Percentiles rank a stretch among this genome's conserved stretches.
Evolutionary conservation across 2,329 filamentous ascomycete genomes (phyloP).

Genomic region (Ambrosiella beaveri): DNA sequence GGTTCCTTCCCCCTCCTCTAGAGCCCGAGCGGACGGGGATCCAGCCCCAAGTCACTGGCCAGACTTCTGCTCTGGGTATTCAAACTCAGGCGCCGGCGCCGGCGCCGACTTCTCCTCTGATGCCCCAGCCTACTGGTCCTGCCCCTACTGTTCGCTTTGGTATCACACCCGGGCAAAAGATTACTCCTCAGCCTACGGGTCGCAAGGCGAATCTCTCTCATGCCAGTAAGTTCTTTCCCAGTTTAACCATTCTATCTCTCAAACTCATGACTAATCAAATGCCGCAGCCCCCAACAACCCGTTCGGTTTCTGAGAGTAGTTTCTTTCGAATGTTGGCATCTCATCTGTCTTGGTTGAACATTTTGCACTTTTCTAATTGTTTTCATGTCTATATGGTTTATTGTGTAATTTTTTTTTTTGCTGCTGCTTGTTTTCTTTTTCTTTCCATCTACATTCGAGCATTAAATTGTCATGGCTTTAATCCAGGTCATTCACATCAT

Average conservation of each 20-base stretch:
- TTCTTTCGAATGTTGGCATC: neutral
- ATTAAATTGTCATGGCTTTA: neutral
- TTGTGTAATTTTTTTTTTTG: slow-evolving; percentile 1
- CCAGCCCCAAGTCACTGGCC: slow-evolving; percentile 19
- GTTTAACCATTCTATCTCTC: neutral
- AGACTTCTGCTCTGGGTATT: slow-evolving; percentile 19
- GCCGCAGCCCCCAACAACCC: slow-evolving; percentile 33
- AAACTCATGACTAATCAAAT: neutral
- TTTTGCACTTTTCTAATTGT: slow-evolving; percentile 3
- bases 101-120: slow-evolving; percentile 7
- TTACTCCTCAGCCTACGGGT: slow-evolving; percentile 75
- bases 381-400: neutral
- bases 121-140: slow-evolving; percentile 39
- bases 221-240: slow-evolving; percentile 64
- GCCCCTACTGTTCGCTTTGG: slow-evolving; percentile 81
- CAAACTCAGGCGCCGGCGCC: neutral
- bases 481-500: neutral
- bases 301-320: slow-evolving; percentile 29
- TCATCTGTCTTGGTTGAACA: slow-evolving; percentile 1
- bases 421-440: neutral
- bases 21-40: slow-evolving; percentile 43
- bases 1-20: slow-evolving; percentile 38
- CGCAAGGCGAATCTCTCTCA: slow-evolving; percentile 76
- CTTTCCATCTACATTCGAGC: neutral
- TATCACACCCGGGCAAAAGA: slow-evolving; percentile 53